phyloP scores from a whole-genome alignment of 306 rosid species.

The Glycine latifolia region DNA sequence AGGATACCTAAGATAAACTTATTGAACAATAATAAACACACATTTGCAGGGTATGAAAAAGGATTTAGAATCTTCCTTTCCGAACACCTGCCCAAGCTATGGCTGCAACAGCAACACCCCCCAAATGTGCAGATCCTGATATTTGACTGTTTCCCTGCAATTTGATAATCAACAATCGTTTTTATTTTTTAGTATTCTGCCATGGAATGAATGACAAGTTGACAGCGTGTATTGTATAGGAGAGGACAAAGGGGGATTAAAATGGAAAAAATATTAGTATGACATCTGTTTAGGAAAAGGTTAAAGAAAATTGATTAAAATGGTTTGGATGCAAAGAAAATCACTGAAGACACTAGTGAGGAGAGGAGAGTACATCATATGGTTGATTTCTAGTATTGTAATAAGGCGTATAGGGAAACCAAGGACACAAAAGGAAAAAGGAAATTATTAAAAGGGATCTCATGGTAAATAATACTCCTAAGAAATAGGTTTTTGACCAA shows the following conservation, averaged over 20 bases:
- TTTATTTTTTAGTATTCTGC: slow-evolving; percentile 14
- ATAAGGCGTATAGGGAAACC: background rate
- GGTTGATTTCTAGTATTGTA: background rate
- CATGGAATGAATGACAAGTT: background rate
- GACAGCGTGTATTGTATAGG: background rate
- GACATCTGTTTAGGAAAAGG: background rate
- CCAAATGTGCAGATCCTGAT: slow-evolving; percentile 87
- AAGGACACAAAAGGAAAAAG: background rate
- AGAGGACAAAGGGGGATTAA: too few species aligned
- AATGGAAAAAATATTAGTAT: background rate
- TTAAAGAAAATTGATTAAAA: background rate
- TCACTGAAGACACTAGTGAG: background rate
- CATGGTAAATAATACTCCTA: background rate
- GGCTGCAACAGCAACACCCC: slow-evolving; percentile 93
- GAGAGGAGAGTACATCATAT: background rate
- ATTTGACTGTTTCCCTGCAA: slow-evolving; percentile 69
- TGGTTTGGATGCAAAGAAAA: background rate
- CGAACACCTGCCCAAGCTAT: slow-evolving; percentile 77
- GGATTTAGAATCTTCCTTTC: slow-evolving; percentile 69
- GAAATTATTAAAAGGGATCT: background rate
- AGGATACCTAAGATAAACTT: slow-evolving; percentile 5
- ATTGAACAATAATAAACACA: background rate
- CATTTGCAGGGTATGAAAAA: slow-evolving; percentile 33
- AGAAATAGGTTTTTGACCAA: background rate
- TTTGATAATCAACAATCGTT: slow-evolving; percentile 26